Evolutionary conservation across 768 basidiomycete species (phyloP).

Genomic region (Mycena haematopus): DNA sequence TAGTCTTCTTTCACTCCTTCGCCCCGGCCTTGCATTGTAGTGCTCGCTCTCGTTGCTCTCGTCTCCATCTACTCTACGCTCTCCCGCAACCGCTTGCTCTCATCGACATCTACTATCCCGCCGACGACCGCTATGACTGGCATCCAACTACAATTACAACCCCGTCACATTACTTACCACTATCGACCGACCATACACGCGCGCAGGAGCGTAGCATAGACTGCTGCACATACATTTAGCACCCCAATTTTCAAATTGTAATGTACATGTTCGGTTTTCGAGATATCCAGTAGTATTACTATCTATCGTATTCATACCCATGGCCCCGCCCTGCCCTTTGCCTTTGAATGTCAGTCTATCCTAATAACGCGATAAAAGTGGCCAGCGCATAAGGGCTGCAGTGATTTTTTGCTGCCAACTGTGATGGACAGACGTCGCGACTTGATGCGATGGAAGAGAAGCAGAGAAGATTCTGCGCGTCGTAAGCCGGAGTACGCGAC

Average conservation of each 20-base stretch:
- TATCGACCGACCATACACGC: neutral
- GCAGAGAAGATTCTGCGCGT: no score
- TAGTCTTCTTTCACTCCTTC: neutral
- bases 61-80: neutral
- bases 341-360: neutral
- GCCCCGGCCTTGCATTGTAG: neutral
- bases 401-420: no score
- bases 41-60: constrained; percentile 1
- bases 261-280: constrained; percentile 15
- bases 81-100: constrained; percentile 2
- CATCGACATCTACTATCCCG: constrained; percentile 3
- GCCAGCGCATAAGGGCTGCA: no score
- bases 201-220: constrained; percentile 19
- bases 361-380: no score
- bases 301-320: constrained; percentile 21
- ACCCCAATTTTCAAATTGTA: constrained; percentile 8
- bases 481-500: no score
- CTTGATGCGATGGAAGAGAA: no score
- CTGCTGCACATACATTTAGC: constrained; percentile 13
- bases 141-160: neutral
- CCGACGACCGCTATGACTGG: constrained; percentile 8
- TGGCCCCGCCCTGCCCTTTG: no score
- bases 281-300: neutral
- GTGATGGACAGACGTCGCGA: no score
- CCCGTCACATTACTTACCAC: neutral